Base-by-base conservation (phyloP, 495 filamentous ascomycete species). In the Tuber melanosporum region DNA sequence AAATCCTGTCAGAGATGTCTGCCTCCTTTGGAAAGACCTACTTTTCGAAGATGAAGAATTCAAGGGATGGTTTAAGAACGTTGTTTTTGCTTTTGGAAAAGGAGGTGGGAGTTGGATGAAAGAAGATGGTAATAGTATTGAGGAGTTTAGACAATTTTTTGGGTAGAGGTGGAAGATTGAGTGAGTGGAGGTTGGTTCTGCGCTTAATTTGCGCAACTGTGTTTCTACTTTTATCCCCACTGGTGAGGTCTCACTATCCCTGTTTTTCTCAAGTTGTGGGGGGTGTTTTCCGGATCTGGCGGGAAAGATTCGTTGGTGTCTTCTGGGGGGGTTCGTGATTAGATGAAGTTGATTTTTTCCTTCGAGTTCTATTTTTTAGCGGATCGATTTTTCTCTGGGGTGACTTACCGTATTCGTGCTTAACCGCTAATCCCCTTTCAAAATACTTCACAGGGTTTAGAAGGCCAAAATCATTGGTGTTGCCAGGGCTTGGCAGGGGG, bases 1-100 rank as follows among this genome's bases (percentile, higher is more conserved):
- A 70, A 93, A 93, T 79, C 91, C 91, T 41, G 86, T 89, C 4
- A 83, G 86, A 74, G 91, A 93, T 82, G 86, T 93, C 20, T 90
- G 91, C 47, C 86, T 86, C 73, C 87, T 93, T 76, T 93, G 91
- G 91, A 86, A 89, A 74, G 88, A 91, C 74, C 85, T 92, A 3
- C 85, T 92, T 3, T 89, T 91, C 71, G 86, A 88, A 72, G 89
- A 91, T 74, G 85, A 87, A 0, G 91, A 93, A 78, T 90, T 93
- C 71, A 83, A 85, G n/a, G 91, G 91, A 42, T 88, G 88, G 73
- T 91, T 94, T 81, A 83, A 86, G 45, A 90, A 90, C 78, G 88
- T 92, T 9, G 89, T 92, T 1, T 93, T 94, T 82, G 91, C 91
- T 2, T 90, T 94, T 77, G 91, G 78, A 20, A 73, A 77, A 7